Evolutionary conservation across 176 grass and related monocot species (phyloP).

Genomic region (Avena sativa): DNA sequence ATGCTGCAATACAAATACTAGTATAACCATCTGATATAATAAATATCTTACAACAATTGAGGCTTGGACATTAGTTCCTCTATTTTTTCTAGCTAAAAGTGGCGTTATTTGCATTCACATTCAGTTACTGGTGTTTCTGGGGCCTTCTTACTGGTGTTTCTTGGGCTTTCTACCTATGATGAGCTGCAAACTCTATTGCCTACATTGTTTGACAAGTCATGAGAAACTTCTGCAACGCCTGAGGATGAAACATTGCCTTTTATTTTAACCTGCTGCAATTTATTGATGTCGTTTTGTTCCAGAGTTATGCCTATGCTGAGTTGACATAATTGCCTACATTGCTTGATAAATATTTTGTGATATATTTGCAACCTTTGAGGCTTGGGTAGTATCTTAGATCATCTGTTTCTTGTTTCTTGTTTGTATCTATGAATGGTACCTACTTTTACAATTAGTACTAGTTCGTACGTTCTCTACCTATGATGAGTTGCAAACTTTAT

Average conservation of each 20-base stretch:
- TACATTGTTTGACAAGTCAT: constrained; percentile 40
- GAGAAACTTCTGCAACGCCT: constrained; percentile 2
- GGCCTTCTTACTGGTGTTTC: not conserved
- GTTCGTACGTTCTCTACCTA: not conserved
- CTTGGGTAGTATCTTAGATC: not conserved
- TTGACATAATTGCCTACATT: constrained; percentile 47
- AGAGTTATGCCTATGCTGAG: not conserved
- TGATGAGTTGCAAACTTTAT: constrained; percentile 39
- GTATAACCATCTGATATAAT: constrained; percentile 48
- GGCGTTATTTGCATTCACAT: not conserved
- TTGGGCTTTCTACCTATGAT: constrained; percentile 21
- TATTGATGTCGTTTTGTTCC: not conserved
- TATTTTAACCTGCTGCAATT: not conserved
- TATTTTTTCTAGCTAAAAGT: not conserved
- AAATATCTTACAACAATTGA: not conserved
- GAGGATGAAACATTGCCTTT: constrained; percentile 3
- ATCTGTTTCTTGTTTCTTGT: not conserved
- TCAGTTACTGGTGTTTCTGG: not conserved
- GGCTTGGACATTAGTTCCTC: not conserved
- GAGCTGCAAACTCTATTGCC: constrained; percentile 39
- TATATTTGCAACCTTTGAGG: not conserved
- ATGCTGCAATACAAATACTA: not conserved
- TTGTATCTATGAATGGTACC: not conserved
- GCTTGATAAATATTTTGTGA: constrained; percentile 39
- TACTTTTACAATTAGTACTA: not conserved